Evolutionary conservation across 73 alveolate genomes (phyloP).

Genomic region (Paramecium pentaurelia): DNA sequence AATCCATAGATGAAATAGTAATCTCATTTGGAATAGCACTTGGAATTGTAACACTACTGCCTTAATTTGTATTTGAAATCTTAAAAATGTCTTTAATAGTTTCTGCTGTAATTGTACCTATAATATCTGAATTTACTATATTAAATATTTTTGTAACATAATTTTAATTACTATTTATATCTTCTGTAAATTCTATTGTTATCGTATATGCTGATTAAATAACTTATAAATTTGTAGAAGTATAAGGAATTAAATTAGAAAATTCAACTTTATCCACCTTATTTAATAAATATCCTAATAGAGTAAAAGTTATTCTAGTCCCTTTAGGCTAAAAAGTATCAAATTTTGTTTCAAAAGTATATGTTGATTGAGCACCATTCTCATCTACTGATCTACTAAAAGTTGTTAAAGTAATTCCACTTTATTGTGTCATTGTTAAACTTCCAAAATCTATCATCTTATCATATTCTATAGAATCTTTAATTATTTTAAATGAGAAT

Average conservation of each 20-base stretch:
- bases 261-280: background rate
- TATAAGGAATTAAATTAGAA: background rate
- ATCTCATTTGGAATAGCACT: background rate
- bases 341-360: background rate
- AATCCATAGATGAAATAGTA: background rate
- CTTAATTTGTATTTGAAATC: background rate
- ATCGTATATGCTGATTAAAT: background rate
- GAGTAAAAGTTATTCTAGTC: background rate
- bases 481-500: background rate
- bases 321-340: background rate
- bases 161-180: background rate
- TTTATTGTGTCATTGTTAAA: background rate
- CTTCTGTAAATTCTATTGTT: background rate
- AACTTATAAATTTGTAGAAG: background rate
- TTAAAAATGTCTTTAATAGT: background rate
- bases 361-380: background rate
- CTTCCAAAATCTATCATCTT: background rate
- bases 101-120: background rate
- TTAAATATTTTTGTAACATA: background rate
- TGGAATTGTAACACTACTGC: background rate
- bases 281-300: background rate
- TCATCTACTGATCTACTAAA: background rate
- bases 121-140: background rate
- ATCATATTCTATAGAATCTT: background rate
- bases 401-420: background rate